Conservation (phyloP, 305 asterid genomes). For the Fraxinus baroniana region DNA sequence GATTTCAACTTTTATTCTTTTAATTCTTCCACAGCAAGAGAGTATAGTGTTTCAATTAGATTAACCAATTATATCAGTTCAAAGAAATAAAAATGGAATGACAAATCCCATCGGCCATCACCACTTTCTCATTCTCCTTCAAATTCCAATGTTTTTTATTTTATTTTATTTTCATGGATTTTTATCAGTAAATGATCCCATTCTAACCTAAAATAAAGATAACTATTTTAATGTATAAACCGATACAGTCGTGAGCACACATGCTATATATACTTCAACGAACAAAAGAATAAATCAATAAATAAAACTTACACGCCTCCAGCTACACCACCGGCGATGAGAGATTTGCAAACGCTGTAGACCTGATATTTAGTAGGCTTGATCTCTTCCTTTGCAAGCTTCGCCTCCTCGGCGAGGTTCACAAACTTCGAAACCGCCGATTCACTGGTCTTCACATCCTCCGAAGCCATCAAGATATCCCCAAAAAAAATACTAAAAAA, state of each 20-base stretch:
- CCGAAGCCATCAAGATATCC: conserved; percentile 68
- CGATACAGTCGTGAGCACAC: not conserved
- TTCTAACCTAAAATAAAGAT: not conserved
- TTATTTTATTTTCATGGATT: not conserved
- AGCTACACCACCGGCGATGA: conserved; percentile 81
- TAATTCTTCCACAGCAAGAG: not conserved
- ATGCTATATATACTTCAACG: not conserved
- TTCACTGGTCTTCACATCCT: conserved; percentile 78
- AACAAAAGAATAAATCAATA: not conserved
- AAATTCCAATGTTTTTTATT: not conserved
- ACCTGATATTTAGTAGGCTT: conserved; percentile 65
- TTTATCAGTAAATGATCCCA: not conserved
- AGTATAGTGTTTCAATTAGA: not conserved
- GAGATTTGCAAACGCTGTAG: conserved; percentile 75
- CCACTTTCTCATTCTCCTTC: not conserved
- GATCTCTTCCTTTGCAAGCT: conserved; percentile 78
- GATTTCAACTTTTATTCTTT: not conserved
- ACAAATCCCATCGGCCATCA: not conserved
- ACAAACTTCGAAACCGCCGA: conserved; percentile 88
- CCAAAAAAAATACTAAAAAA: not conserved
- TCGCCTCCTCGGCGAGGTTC: conserved; percentile 94
- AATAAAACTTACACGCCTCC: conserved; percentile 77
- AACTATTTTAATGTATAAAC: not conserved
- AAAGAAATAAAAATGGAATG: not conserved
- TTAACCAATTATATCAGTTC: not conserved